Base-by-base conservation (phyloP, 164 flowering plant genomes). In the Sextonia rubra region DNA sequence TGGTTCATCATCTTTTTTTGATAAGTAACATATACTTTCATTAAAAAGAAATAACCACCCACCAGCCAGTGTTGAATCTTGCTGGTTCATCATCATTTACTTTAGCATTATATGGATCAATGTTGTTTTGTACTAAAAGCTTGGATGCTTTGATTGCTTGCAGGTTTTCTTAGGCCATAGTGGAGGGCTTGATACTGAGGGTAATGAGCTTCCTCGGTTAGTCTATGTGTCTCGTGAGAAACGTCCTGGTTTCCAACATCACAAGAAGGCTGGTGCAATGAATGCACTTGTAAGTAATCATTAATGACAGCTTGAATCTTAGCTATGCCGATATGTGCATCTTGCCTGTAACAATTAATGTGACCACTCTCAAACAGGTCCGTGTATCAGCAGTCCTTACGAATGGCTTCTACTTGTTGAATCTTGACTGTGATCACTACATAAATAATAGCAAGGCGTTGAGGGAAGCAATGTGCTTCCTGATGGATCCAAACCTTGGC, bases 391-490 rank as follows among this genome's bases (percentile, higher is more conserved):
- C 90, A 23, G 86, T 86, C 68, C 83, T 88, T 30, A 85, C 91
- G 22, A 88, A 88, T 79, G 89, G 88, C 30, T 87, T 88, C 71
- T 88, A 75, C 75, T 74, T 88, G 74, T 79, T 88, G 72, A 88
- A 88, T 76, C 88, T 88, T 52, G 91, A 88, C 69, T 88, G 91
- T 83, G 91, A 88, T 76, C 91, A 88, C 78, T 88, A 88, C 77
- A 84, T 88, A 37, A 86, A 88, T 80, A 88, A 88, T 69, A 83
- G 88, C 83, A 86, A 88, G 77, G 91, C 91, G 2, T 77, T 88
- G 65, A 73, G 90, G 67, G 91, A 88, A 76, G 88, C 88, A n/a
- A 88, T 86, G 90, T 86, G 91, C 64, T 86, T 88, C 73, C 64
- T 86, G 82, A 88, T 88, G 91, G 91, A 88, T 64, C 91, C 88